Evolutionary conservation across 441 rosid species (phyloP), one percentile per base, ranked within the genome.

Genomic region (Gossypium aridum): DNA sequence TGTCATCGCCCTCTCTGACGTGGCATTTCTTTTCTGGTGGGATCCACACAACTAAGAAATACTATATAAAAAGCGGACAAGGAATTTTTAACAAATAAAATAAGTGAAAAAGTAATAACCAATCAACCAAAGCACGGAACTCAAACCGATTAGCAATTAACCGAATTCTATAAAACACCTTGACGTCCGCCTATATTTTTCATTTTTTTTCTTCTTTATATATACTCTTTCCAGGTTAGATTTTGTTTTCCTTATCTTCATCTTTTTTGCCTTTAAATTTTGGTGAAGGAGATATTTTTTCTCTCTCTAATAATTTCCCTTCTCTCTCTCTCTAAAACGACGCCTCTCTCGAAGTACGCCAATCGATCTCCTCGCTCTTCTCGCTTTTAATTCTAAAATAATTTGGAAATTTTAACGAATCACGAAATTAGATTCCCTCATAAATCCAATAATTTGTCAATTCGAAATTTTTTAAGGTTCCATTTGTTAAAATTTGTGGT

Each of bases 161-260:
- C 71, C 34, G 31, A 62, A 59, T 76, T 80, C 39, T 60, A 43
- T 68, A 77, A 75, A 14, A 20, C 70, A 1, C 62, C 70, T 77
- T 85, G 75, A 69, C 8, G 71, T 86, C 93, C 93, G 87, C 61
- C 74, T 25, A 73, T 39, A 0, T 31, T 55, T 68, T 22, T 20
- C 8, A 1, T 31, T 31, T 31, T 31, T 31, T 31, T 28, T 28
- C 34, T 28, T 28, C 7, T 19, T 59, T 72, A 65, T 75, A 74
- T 8, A 23, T 20, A 22, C 37, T 10, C 14, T 1, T 72, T 6
- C 54, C 8, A 8, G 8, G 4, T 9, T 0, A 8, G 10, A 8
- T 0, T 7, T 0, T n/a, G 2, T 7, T 7, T 34, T 59, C 4
- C 63, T 60, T 64, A 9, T 57, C 60, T 14, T 28, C 22, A 7